A percentile compares a stretch with the other conserved stretches of the same genome.
These are phyloP conservation scores for Immersiporthe knoxdaviesiana DNA, from an alignment of 2,329 filamentous ascomycete species.

Conservation along the genomic window DNA sequence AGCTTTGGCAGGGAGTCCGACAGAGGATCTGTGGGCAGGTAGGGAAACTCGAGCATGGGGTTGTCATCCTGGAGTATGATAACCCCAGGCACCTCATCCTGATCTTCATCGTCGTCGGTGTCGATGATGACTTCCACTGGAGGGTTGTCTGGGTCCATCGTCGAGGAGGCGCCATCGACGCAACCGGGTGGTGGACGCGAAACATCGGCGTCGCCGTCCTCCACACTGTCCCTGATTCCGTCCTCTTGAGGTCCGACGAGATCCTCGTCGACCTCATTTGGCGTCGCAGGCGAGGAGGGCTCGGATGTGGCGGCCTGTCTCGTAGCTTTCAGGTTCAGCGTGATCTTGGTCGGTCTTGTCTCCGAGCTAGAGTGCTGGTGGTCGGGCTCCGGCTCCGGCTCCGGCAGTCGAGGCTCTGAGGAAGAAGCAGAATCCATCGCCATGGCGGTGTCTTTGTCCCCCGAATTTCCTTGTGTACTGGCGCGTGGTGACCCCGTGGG, in stretches of 20 bases:
- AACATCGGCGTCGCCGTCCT: constrained; percentile 48
- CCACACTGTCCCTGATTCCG: constrained; percentile 49
- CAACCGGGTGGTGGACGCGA: constrained; percentile 30
- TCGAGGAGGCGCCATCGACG: constrained; percentile 13
- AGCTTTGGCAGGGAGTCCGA: constrained; percentile 37
- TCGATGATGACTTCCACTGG: constrained; percentile 49
- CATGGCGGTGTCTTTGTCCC: constrained; percentile 42
- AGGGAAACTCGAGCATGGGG: constrained; percentile 53
- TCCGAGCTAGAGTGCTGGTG: constrained; percentile 42
- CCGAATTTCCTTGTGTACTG: constrained; percentile 27
- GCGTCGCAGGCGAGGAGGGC: constrained; percentile 50
- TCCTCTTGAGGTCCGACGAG: constrained; percentile 35
- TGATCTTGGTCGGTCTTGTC: constrained; percentile 60
- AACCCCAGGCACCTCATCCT: constrained; percentile 30
- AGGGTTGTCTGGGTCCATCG: constrained; percentile 44
- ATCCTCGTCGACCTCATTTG: constrained; percentile 32
- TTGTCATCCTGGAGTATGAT: constrained; percentile 41
- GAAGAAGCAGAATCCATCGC: constrained; percentile 46
- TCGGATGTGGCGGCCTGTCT: constrained; percentile 45
- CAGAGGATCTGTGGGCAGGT: constrained; percentile 37
- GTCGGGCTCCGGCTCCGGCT: constrained; percentile 38
- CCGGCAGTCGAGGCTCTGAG: constrained; percentile 48
- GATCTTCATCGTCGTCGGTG: constrained; percentile 37
- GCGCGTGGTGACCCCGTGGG: constrained; percentile 30
- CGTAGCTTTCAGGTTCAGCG: constrained; percentile 60